A percentile compares a stretch with the other conserved stretches of the same genome.
Evolutionary conservation across 495 filamentous ascomycete genomes (phyloP).

Genomic region (Aspergillus bridgeri): DNA sequence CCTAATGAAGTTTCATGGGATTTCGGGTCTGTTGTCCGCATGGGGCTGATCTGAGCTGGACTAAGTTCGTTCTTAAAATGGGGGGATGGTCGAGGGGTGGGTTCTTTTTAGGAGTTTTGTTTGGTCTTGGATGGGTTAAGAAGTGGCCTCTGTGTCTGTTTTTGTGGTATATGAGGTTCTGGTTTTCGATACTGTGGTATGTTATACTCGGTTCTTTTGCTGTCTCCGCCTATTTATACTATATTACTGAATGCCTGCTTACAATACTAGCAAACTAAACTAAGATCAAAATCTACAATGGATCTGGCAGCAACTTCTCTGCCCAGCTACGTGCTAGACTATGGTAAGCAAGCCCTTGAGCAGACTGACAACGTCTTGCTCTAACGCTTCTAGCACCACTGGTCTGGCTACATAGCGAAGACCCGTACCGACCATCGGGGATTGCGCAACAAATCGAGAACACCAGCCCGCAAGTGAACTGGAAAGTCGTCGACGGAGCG

Average conservation of each 20-base stretch:
- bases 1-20: background rate
- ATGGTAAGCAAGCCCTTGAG: constrained; percentile 12
- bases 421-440: constrained; percentile 58
- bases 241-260: too few relatives aligned
- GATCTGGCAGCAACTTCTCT: constrained; percentile 9
- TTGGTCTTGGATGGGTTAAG: too few relatives aligned
- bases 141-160: too few relatives aligned
- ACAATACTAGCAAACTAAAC: background rate
- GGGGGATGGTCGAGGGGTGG: background rate
- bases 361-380: constrained; percentile 12
- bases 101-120: background rate
- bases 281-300: background rate
- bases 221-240: too few relatives aligned
- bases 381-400: constrained; percentile 33
- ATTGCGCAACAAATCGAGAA: constrained; percentile 53
- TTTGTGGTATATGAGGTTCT: too few relatives aligned
- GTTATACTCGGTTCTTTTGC: too few relatives aligned
- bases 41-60: background rate
- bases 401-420: constrained; percentile 55
- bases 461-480: constrained; percentile 53
- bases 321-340: constrained; percentile 23
- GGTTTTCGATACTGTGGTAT: too few relatives aligned
- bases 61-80: background rate
- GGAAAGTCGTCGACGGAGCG: constrained; percentile 36
- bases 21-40: background rate